These are phyloP conservation scores for Pyrenophora graminea DNA, from an alignment of 2,329 filamentous ascomycete species.

Conservation along the genomic window DNA sequence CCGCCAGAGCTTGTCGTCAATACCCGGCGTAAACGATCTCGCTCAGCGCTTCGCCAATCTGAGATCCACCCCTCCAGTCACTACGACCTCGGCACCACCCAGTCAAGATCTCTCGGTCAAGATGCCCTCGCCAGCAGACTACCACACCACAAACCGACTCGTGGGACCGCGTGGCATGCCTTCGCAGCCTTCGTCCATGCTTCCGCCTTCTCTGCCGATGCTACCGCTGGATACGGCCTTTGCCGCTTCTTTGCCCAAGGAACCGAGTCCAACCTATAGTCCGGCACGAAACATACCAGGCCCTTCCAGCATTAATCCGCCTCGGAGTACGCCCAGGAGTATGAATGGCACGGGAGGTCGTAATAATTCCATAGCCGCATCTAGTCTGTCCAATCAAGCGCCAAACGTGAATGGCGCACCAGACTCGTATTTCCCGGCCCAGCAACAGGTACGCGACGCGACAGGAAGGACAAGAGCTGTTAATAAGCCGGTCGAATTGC, in stretches of 20 bases:
- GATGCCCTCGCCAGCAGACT: slow-evolving; percentile 51
- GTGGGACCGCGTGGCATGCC: slow-evolving; percentile 61
- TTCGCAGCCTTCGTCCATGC: slow-evolving; percentile 27
- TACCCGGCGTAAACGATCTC: slow-evolving; percentile 37
- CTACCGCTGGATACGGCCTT: slow-evolving; percentile 57
- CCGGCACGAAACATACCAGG: slow-evolving; percentile 74
- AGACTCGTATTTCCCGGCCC: slow-evolving; percentile 51
- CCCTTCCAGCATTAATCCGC: slow-evolving; percentile 66
- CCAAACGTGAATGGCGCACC: slow-evolving; percentile 42
- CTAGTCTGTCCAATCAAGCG: slow-evolving; percentile 43
- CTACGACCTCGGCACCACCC: slow-evolving; percentile 27
- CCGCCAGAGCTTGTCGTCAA: slow-evolving; percentile 37
- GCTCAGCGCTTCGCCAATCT: slow-evolving; percentile 47
- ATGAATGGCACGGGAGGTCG: slow-evolving; percentile 61
- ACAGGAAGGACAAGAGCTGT: slow-evolving; percentile 45
- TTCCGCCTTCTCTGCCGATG: slow-evolving; percentile 47
- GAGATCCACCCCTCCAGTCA: slow-evolving; percentile 27
- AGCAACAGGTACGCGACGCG: slow-evolving; percentile 21
- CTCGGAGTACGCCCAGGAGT: slow-evolving; percentile 66
- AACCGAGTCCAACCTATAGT: slow-evolving; percentile 76
- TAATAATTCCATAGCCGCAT: slow-evolving; percentile 58
- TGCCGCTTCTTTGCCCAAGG: slow-evolving; percentile 66
- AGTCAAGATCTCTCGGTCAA: slow-evolving; percentile 42
- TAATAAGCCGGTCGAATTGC: slow-evolving; percentile 60
- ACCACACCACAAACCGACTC: slow-evolving; percentile 38